Evolutionary conservation across 768 basidiomycete genomes (phyloP).

Genomic region (Lentinula guzmanii): DNA sequence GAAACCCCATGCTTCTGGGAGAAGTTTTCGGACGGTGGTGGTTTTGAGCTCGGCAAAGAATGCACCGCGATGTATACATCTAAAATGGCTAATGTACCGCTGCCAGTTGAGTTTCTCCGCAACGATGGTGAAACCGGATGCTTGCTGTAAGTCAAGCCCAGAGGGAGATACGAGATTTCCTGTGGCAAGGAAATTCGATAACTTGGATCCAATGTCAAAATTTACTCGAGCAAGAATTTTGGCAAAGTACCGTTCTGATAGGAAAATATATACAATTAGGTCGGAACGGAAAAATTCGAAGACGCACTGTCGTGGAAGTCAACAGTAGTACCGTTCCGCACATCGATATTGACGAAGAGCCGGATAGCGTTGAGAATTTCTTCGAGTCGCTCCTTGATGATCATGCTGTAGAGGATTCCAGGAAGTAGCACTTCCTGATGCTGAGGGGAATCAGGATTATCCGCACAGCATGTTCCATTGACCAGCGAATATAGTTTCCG

Average conservation of each 20-base stretch:
- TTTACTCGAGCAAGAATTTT: conserved; percentile 74
- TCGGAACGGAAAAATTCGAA: not conserved
- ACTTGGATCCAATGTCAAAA: conserved; percentile 85
- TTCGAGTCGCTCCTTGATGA: conserved; percentile 95
- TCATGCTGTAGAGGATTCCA: conserved; percentile 90
- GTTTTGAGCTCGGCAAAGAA: conserved; percentile 99
- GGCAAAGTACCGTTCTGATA: conserved; percentile 70
- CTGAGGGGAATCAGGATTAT: conserved; percentile 98
- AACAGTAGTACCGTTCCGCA: conserved; percentile 70
- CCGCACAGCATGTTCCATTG: conserved; percentile 82
- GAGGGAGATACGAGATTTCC: conserved; percentile 93
- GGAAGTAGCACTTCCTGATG: conserved; percentile 97
- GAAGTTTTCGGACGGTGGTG: conserved; percentile 90
- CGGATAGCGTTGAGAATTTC: conserved; percentile 77
- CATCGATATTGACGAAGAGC: conserved; percentile 62
- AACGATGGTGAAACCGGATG: conserved; percentile 97
- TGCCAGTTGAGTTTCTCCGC: conserved; percentile 99
- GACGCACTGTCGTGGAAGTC: conserved; percentile 85
- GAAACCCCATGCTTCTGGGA: conserved; percentile 99
- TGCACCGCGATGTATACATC: conserved; percentile 97
- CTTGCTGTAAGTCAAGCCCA: conserved; percentile 94
- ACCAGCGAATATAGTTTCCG: conserved; percentile 91
- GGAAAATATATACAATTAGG: not conserved
- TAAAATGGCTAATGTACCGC: conserved; percentile 97
- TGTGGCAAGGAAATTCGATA: conserved; percentile 94